Evolutionary conservation across 2,329 filamentous ascomycete genomes (phyloP), one percentile per base, ranked within the genome.

Genomic region (Hymenoscyphus repandus): DNA sequence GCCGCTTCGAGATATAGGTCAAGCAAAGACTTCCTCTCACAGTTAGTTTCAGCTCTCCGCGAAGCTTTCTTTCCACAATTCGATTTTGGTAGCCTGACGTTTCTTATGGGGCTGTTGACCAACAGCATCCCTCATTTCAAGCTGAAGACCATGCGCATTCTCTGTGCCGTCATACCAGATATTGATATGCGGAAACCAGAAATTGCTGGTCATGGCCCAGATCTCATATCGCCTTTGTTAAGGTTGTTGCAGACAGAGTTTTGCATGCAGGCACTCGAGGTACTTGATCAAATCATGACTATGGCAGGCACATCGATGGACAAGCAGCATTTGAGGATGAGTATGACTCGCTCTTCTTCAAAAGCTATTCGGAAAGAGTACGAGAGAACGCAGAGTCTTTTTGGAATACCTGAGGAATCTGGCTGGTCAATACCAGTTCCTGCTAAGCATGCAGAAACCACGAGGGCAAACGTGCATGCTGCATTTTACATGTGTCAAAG

Each of bases 401-500:
- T 97, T 66, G 95, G 95, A 27, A 97, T 99, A 52, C 93, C 93
- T 0, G 92, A 97, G 66, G 85, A 90, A 18, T 93, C 89, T 13
- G 93, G 93, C 1, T 99, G 93, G 93, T 93, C 93, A 0, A 90
- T 99, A 40, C 92, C 93, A 0, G 82, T 95, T 66, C 93, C 93
- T 13, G 92, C 92, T 0, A 86, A 88, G 50, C 92, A 96, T 71
- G 93, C 91, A 0, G 85, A 86, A 48, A 81, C 84, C 32, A 97
- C 93, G 3, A 80, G 93, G 51, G 81, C 85, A 51, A 99, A 99
- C 62, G 93, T 99, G 2, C 92, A 97, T 66, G 90, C 91, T 0
- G 91, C 93, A 0, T 97, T 96, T 69, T 96, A 96, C 69, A 95
- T 91, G 57, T 96, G 91, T 64, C 86, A 89, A 47, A 86, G 81